Conservation (phyloP, 2,329 filamentous ascomycete species). For the Fusarium vanettenii region DNA sequence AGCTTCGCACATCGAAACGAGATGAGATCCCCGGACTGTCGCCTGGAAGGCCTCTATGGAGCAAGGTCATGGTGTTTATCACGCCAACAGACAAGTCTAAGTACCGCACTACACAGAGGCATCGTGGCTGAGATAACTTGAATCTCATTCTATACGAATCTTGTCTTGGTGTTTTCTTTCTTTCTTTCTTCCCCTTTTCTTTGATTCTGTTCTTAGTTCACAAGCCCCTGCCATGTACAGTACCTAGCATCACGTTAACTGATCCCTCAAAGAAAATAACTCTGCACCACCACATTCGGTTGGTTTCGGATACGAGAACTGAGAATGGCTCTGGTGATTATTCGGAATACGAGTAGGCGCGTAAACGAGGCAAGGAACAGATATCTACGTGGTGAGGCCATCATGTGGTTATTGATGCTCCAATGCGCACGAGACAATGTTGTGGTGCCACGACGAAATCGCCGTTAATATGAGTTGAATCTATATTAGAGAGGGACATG, state of each 20-base stretch:
- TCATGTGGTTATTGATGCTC: neutral
- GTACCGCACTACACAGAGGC: too few relatives aligned
- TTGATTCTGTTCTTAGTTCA: too few relatives aligned
- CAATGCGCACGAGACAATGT: neutral
- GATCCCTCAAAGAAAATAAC: too few relatives aligned
- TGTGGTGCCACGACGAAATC: neutral
- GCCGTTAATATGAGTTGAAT: neutral
- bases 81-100: too few relatives aligned
- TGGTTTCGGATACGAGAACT: neutral
- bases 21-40: neutral
- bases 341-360: neutral
- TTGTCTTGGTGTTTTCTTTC: too few relatives aligned
- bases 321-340: neutral
- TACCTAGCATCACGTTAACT: too few relatives aligned
- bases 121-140: too few relatives aligned
- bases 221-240: too few relatives aligned
- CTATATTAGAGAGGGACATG: neutral
- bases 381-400: neutral
- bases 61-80: neutral
- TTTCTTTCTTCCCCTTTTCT: too few relatives aligned
- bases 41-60: neutral
- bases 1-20: neutral
- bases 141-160: too few relatives aligned
- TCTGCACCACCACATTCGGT: neutral
- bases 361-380: neutral